Conservation (phyloP, 2,329 filamentous ascomycete genomes). For the Scedosporium minutisporum region DNA sequence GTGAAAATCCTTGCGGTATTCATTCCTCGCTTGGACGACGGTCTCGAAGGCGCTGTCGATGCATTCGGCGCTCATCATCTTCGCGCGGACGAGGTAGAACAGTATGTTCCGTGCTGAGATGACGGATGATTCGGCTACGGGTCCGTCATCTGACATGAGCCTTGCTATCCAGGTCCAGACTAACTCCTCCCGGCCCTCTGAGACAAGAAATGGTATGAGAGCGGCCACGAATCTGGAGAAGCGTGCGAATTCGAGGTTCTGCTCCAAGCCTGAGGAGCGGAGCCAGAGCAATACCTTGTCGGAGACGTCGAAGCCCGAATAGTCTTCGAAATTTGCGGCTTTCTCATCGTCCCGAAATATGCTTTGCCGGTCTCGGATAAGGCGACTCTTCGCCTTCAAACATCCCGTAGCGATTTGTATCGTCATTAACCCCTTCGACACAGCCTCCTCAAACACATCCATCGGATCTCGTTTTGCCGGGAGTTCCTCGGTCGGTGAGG, state of each 20-base stretch:
- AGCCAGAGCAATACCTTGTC: conserved; percentile 41
- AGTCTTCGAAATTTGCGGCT: neutral
- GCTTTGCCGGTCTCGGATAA: neutral
- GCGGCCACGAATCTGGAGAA: conserved; percentile 25
- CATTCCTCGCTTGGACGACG: conserved; percentile 34
- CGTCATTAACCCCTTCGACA: conserved; percentile 47
- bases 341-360: neutral
- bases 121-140: conserved; percentile 12
- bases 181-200: conserved; percentile 40
- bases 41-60: conserved; percentile 40
- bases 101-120: conserved; percentile 22
- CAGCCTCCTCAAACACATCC: conserved; percentile 46
- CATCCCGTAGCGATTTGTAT: conserved; percentile 42
- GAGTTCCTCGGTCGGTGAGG: conserved; percentile 10
- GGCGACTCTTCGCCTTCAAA: conserved; percentile 34
- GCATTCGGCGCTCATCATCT: conserved; percentile 18
- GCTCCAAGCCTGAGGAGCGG: conserved; percentile 37
- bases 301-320: neutral
- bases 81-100: conserved; percentile 31
- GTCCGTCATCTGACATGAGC: conserved; percentile 21
- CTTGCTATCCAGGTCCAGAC: conserved; percentile 44
- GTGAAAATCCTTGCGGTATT: conserved; percentile 26
- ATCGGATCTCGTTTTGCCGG: conserved; percentile 32
- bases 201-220: conserved; percentile 40
- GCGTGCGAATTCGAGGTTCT: conserved; percentile 34